Evolutionary conservation across 169 alveolate species (phyloP), one percentile per base, ranked within the genome.

Genomic region (Cryptosporidium viatorum): DNA sequence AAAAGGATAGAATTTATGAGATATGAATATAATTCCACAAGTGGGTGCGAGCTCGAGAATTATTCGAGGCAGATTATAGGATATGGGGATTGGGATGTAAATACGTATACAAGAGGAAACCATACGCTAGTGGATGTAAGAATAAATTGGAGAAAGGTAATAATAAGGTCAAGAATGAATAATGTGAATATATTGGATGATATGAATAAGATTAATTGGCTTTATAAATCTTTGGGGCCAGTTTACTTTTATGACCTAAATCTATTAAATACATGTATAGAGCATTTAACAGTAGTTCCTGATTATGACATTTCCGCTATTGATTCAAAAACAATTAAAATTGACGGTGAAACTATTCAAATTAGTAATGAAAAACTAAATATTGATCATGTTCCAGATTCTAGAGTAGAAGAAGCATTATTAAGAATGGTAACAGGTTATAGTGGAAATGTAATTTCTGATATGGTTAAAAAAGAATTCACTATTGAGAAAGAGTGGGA

Each of bases 371-470:
- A 80, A 80, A 59, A 41, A 33, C 48, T 80, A 10, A 80, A 45
- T 60, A 65, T 80, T 26, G 87, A 80, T 29, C 59, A 80, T 45
- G 7, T 80, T 21, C 80, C 73, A 26, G 80, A 80, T 59, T 80
- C 87, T 10, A 80, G 39, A 41, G 74, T 65, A 16, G 80, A 80
- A 39, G 87, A 80, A 31, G 87, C 87, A 7, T 48, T 80, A 14
- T 26, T 80, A 23, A 59, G 74, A 43, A 80, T 62, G 73, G 73
- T 80, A 37, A 80, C 87, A 5, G 89, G 89, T 21, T 80, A 80
- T 65, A 80, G 89, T 48, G 89, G 89, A 29, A 80, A 80, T 80
- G 75, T 80, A 3, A 80, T 80, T 59, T 62, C 89, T 2, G 89
- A 80, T 43, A 80, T 62, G 80, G 29, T 80, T 33, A 23, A 31